Base-by-base conservation (phyloP, 2,329 filamentous ascomycete genomes). In the Trichoderma koningiopsis region DNA sequence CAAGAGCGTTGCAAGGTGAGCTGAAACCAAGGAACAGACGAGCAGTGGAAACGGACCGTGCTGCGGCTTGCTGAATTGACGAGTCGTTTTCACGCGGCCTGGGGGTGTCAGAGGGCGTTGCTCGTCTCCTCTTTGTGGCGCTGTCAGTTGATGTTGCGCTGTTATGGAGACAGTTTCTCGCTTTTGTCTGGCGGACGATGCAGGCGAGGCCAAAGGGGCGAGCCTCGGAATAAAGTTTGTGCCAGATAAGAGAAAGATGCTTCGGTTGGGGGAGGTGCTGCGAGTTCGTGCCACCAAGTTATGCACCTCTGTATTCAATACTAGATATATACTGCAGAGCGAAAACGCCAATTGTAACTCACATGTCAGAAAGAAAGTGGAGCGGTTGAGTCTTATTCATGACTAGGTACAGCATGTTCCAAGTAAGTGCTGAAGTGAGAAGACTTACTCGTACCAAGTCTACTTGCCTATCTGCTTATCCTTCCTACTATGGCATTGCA, bases 141-240 rank as follows among this genome's bases (percentile, higher is more conserved):
- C 60, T 55, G 35, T 56, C 35, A 13, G 3, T 35, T 14, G 33
- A 13, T 55, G 43, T 33, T 68, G n/a, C 22, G 56, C 24, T 63
- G n/a, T 52, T 27, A 56, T 22, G 61, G 61, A 56, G 61, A 7
- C 59, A 33, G 31, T 33, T 33, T 35, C 27, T 61, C 59, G 59
- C 59, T 62, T 62, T 43, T 33, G 22, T 40, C 24, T 64, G 29
- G 62, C 57, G 27, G 52, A 19, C 31, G n/a, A 65, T 65, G 62
- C 52, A 65, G 62, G 33, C 53, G 62, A 65, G 35, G 62, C 27
- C 53, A n/a, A 35, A 65, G 29, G 52, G 52, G 55, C 47, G 35
- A 60, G 68, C 62, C 19, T 59, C 68, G 68, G 68, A 68, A 52
- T 55, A 68, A 57, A 62, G 65, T 65, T 57, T 56, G 35, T 49